Conservation (phyloP, 2,329 filamentous ascomycete genomes). For the Rutstroemia sp. region DNA sequence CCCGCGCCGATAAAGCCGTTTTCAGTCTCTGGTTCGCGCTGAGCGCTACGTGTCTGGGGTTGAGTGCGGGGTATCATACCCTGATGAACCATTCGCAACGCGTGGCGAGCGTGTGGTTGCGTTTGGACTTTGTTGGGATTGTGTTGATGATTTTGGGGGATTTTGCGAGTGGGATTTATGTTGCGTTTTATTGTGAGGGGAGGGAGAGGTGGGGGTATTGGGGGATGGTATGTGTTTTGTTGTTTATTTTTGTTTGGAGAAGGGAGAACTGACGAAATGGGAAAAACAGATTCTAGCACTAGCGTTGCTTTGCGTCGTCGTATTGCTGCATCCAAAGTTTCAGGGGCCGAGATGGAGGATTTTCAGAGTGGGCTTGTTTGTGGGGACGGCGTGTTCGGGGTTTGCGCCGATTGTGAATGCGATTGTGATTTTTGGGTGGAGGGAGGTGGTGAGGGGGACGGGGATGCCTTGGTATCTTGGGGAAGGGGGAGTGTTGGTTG, state of each 20-base stretch:
- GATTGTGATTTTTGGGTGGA: conserved; percentile 7
- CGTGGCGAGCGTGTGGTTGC: background rate
- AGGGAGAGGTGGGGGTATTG: background rate
- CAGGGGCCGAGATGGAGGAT: conserved; percentile 1
- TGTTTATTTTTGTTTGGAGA: background rate
- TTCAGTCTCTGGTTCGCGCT: background rate
- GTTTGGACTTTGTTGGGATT: conserved; percentile 7
- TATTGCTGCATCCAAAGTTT: conserved; percentile 3
- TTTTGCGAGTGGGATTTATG: conserved; percentile 1
- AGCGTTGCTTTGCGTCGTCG: background rate
- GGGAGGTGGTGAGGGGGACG: background rate
- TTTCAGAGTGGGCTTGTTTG: conserved; percentile 1
- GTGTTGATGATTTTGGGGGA: conserved; percentile 5
- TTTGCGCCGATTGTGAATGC: conserved; percentile 4
- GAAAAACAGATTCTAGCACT: background rate
- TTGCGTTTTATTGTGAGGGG: conserved; percentile 8
- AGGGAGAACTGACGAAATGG: background rate
- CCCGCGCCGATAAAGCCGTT: background rate
- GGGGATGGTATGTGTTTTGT: conserved; percentile 3
- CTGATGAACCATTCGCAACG: conserved; percentile 5
- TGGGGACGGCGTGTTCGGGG: background rate
- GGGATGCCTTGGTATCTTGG: conserved; percentile 17
- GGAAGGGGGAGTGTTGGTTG: conserved; percentile 12
- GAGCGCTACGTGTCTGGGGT: background rate
- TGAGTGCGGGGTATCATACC: conserved; percentile 2